phyloP scores from a whole-genome alignment of 2,329 filamentous ascomycete species.

The Talaromyces sp. region DNA sequence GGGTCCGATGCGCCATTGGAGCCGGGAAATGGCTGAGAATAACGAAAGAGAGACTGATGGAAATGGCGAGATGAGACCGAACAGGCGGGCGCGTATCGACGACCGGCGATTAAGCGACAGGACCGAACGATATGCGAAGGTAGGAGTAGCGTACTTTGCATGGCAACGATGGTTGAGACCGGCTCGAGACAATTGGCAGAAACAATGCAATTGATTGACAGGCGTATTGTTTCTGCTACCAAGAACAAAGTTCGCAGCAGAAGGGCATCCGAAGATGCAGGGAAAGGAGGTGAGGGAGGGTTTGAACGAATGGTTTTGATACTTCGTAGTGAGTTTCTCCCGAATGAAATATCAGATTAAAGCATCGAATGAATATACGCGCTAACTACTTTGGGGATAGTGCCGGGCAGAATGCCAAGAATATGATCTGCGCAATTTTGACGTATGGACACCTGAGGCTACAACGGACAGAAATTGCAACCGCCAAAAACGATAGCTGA shows the following conservation, averaged over 20 bases:
- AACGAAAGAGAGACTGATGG: slow-evolving; percentile 33
- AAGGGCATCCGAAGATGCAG: slow-evolving; percentile 18
- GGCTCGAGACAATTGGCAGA: slow-evolving; percentile 25
- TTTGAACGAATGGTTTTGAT: background rate
- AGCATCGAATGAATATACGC: background rate
- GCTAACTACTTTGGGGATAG: background rate
- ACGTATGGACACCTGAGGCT: background rate
- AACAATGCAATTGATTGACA: slow-evolving; percentile 19
- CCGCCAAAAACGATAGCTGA: background rate
- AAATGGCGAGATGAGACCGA: slow-evolving; percentile 32
- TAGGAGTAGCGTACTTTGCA: slow-evolving; percentile 39
- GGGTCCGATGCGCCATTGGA: slow-evolving; percentile 28
- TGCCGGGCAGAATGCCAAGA: background rate
- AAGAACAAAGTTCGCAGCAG: slow-evolving; percentile 19
- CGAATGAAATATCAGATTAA: background rate
- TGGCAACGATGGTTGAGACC: slow-evolving; percentile 38
- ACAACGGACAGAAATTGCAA: background rate
- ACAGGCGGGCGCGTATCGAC: slow-evolving; percentile 34
- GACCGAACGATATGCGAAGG: slow-evolving; percentile 33
- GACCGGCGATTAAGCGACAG: slow-evolving; percentile 39
- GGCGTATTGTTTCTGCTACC: slow-evolving; percentile 25
- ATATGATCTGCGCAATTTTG: background rate
- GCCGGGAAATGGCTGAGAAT: slow-evolving; percentile 31
- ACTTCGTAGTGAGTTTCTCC: background rate
- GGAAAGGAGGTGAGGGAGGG: background rate